Evolutionary conservation across 495 filamentous ascomycete genomes (phyloP).

Genomic region (Talaromyces proteolyticus): DNA sequence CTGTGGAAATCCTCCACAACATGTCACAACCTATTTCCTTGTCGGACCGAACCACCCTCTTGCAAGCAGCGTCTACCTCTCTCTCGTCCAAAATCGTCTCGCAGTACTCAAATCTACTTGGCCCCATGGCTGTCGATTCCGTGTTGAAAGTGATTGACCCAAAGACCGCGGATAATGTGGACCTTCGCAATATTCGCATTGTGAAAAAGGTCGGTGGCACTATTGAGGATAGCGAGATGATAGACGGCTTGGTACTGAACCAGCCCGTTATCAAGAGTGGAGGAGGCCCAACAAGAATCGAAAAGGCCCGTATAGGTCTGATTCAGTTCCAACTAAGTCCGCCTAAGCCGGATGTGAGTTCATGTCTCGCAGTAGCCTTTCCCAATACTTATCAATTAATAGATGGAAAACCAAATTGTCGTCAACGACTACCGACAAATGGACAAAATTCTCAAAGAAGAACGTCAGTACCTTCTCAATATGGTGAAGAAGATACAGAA

Average conservation of each 20-base stretch:
- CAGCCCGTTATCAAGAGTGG: slow-evolving; percentile 91
- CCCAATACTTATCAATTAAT: slow-evolving; percentile 7
- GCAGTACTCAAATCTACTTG: slow-evolving; percentile 86
- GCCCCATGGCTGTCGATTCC: slow-evolving; percentile 94
- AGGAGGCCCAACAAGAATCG: slow-evolving; percentile 85
- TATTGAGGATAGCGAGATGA: slow-evolving; percentile 96
- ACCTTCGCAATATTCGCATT: slow-evolving; percentile 91
- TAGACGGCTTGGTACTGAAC: slow-evolving; percentile 89
- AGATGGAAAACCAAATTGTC: slow-evolving; percentile 99
- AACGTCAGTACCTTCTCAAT: slow-evolving; percentile 94
- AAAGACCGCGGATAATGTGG: slow-evolving; percentile 93
- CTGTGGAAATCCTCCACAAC: slow-evolving; percentile 84
- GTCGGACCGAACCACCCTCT: slow-evolving; percentile 78
- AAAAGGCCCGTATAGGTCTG: slow-evolving; percentile 93
- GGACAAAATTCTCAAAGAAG: slow-evolving; percentile 99
- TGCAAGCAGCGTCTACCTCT: slow-evolving; percentile 95
- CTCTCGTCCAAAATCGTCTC: slow-evolving; percentile 98
- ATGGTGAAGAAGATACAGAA: slow-evolving; percentile 99
- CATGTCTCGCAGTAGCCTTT: neutral
- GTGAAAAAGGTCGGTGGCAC: slow-evolving; percentile 98
- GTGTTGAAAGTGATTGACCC: slow-evolving; percentile 92
- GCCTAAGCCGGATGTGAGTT: slow-evolving; percentile 88
- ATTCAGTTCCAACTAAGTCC: slow-evolving; percentile 99
- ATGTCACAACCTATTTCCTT: slow-evolving; percentile 95
- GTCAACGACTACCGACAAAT: slow-evolving; percentile 99